Conservation (phyloP, 768 basidiomycete genomes). For the Podaxis carcinomalis region DNA sequence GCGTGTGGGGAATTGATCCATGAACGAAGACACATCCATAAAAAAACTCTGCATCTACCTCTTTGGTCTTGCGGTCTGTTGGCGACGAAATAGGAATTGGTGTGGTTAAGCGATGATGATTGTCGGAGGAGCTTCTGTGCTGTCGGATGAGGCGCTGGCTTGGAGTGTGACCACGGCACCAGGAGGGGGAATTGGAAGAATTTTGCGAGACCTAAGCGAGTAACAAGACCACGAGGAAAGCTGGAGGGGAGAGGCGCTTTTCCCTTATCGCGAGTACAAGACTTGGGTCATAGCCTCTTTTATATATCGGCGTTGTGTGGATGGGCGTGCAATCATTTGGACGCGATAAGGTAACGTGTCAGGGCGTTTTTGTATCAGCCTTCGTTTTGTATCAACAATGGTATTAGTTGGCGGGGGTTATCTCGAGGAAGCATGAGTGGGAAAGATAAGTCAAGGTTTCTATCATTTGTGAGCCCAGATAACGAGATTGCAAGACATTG, state of each 20-base stretch:
- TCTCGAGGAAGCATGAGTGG: neutral
- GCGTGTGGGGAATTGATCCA: neutral
- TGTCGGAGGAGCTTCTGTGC: neutral
- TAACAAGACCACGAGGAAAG: neutral
- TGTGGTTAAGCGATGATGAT: neutral
- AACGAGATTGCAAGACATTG: neutral
- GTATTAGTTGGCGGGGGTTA: neutral
- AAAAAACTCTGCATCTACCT: neutral
- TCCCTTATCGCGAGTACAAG: neutral
- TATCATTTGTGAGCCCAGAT: neutral
- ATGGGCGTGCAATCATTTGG: neutral
- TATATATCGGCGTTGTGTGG: neutral
- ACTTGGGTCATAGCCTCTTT: neutral
- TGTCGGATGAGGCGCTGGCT: neutral
- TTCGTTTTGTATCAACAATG: neutral
- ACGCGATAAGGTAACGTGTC: slow-evolving; percentile 6
- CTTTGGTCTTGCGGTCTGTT: neutral
- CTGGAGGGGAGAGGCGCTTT: neutral
- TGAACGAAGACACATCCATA: neutral
- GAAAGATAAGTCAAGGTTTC: neutral
- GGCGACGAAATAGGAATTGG: neutral
- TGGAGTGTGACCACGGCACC: neutral
- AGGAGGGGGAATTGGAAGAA: neutral
- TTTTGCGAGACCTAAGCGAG: neutral
- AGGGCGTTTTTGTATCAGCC: neutral